Evolutionary conservation across 108 stramenopile genomes (phyloP).

Genomic region (Nitzschia sp.): DNA sequence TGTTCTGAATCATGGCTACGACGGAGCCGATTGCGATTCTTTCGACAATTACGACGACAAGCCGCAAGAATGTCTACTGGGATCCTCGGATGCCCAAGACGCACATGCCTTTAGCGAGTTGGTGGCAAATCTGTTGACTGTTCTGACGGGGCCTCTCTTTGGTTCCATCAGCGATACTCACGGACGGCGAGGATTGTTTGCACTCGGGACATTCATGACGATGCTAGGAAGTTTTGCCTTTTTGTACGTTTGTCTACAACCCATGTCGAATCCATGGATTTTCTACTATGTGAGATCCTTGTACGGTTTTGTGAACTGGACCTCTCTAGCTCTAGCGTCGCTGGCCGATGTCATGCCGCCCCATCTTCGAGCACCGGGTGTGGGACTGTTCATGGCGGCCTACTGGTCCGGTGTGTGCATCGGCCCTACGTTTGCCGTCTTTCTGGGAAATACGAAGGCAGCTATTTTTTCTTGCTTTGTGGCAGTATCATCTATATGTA

Average conservation of each 20-base stretch:
- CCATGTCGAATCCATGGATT: background rate
- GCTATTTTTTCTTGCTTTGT: conserved; percentile 51
- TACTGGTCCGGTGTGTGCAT: conserved; percentile 68
- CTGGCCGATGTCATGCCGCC: conserved; percentile 79
- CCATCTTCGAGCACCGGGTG: conserved; percentile 66
- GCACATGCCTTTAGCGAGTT: conserved; percentile 58
- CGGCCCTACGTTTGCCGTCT: conserved; percentile 64
- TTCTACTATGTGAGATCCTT: conserved; percentile 8
- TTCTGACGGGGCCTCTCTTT: conserved; percentile 65
- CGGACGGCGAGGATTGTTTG: conserved; percentile 57
- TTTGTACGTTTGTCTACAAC: background rate
- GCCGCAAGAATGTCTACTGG: conserved; percentile 65
- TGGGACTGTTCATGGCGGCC: conserved; percentile 71
- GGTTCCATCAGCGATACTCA: conserved; percentile 79
- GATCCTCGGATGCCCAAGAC: conserved; percentile 76
- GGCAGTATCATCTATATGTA: conserved; percentile 47
- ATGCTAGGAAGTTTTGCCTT: background rate
- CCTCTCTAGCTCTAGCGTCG: conserved; percentile 65
- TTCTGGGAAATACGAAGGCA: conserved; percentile 55
- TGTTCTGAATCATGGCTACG: conserved; percentile 66
- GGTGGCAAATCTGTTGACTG: conserved; percentile 63
- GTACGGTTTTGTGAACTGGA: conserved; percentile 70
- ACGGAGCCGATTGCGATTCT: conserved; percentile 1
- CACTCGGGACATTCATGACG: background rate
- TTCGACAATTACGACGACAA: conserved; percentile 4